A percentile compares a stretch with the other conserved stretches of the same genome.
Evolutionary conservation across 225 moss, liverwort and hornwort species (phyloP).

Genomic region (Pleurozium schreberi): DNA sequence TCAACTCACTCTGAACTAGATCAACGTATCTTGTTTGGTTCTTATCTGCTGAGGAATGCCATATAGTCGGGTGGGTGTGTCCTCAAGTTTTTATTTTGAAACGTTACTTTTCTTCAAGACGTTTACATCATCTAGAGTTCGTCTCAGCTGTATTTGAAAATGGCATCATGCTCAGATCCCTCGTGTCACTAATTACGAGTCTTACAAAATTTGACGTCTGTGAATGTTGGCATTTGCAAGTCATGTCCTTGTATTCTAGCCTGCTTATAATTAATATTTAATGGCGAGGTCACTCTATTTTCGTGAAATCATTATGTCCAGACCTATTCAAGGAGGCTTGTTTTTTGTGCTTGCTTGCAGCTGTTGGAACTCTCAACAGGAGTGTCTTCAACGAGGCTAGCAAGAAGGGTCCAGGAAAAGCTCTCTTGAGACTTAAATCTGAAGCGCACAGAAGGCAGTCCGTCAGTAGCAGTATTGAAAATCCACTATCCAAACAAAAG

Average conservation of each 20-base stretch:
- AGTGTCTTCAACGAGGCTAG: slow-evolving; percentile 17
- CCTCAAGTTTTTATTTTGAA: not conserved
- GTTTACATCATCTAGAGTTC: not conserved
- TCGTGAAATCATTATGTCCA: not conserved
- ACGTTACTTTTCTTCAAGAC: not conserved
- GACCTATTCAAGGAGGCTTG: not conserved
- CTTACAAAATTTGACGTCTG: not conserved
- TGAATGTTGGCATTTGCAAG: not conserved
- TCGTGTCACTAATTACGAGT: not conserved
- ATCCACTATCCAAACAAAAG: slow-evolving; percentile 14
- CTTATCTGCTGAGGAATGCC: not conserved
- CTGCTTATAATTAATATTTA: not conserved
- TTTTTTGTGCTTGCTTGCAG: slow-evolving; percentile 14
- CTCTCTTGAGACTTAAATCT: slow-evolving; percentile 45
- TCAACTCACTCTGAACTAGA: not conserved
- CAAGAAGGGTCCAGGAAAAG: slow-evolving; percentile 42
- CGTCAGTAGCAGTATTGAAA: slow-evolving; percentile 11
- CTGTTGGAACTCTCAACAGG: slow-evolving; percentile 17
- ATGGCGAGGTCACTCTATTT: not conserved
- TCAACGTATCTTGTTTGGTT: not conserved
- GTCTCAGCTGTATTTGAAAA: not conserved
- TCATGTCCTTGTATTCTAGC: not conserved
- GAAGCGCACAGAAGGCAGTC: slow-evolving; percentile 16
- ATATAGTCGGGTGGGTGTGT: not conserved
- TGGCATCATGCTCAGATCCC: not conserved